Conservation (phyloP, 805 yeast species). For the Kuraishia capsulata region DNA sequence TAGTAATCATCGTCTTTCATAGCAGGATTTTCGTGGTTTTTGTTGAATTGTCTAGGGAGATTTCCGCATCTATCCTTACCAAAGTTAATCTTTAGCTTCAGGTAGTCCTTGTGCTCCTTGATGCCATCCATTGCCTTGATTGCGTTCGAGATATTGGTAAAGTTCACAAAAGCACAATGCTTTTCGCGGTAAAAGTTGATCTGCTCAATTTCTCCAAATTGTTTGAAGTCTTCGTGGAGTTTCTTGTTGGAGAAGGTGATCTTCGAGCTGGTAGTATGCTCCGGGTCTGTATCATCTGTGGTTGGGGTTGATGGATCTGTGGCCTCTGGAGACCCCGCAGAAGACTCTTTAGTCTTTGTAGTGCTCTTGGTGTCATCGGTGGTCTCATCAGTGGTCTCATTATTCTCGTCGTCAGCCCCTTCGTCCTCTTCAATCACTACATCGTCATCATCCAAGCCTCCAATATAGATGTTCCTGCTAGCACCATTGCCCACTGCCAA, state of each 20-base stretch:
- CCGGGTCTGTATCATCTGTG: no score
- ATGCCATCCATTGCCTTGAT: conserved; percentile 89
- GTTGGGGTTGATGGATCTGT: not conserved
- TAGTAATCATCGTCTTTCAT: not conserved
- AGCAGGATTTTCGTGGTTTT: not conserved
- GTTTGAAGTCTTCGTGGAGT: conserved; percentile 63
- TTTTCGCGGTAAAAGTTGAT: conserved; percentile 78
- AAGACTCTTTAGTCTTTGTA: no score
- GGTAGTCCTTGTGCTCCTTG: conserved; percentile 62
- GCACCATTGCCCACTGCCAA: conserved; percentile 93
- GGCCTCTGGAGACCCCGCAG: no score
- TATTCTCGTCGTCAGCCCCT: conserved; percentile 2
- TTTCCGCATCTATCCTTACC: conserved; percentile 96
- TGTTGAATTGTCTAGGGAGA: conserved; percentile 64
- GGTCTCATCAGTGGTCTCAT: not conserved
- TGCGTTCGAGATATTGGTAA: conserved; percentile 85
- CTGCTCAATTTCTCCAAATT: conserved; percentile 92
- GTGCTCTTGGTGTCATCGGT: conserved; percentile 1
- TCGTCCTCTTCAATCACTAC: conserved; percentile 19
- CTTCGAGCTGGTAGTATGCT: no score
- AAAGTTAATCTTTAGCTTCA: conserved; percentile 71
- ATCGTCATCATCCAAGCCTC: conserved; percentile 36
- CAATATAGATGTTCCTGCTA: conserved; percentile 85
- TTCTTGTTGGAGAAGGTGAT: conserved; percentile 19
- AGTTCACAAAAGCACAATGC: conserved; percentile 86